Conservation (phyloP, 768 basidiomycete genomes). For the Lactarius quietus region DNA sequence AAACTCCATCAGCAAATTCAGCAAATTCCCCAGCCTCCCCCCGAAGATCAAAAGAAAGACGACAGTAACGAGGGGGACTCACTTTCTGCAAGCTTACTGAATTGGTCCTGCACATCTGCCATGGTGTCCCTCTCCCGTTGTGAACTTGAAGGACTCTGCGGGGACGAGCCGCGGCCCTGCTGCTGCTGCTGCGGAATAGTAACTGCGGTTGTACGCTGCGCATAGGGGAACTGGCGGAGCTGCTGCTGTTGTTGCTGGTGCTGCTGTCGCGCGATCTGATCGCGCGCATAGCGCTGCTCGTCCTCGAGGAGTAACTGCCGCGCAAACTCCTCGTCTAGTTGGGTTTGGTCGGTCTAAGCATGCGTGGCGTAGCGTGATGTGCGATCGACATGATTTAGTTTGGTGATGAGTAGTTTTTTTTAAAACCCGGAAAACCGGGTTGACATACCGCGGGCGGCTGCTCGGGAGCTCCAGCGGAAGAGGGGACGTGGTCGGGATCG, state of each 20-base stretch:
- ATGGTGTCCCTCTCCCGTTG: constrained; percentile 43
- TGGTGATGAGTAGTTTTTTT: background rate
- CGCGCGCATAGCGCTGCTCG: constrained; percentile 31
- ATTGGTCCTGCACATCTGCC: constrained; percentile 68
- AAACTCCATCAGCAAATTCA: background rate
- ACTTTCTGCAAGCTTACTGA: constrained; percentile 79
- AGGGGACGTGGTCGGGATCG: constrained; percentile 65
- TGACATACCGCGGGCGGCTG: constrained; percentile 9
- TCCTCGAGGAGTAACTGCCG: constrained; percentile 64
- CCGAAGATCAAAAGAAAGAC: background rate
- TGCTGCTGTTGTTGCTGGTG: constrained; percentile 20
- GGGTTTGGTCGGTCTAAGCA: constrained; percentile 49
- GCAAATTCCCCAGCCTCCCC: background rate
- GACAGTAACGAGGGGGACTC: constrained; percentile 30
- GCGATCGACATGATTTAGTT: background rate
- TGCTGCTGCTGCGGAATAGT: background rate
- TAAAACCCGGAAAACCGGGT: background rate
- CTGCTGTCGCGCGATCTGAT: constrained; percentile 20
- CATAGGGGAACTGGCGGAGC: constrained; percentile 20
- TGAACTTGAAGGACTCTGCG: background rate
- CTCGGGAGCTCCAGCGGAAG: constrained; percentile 29
- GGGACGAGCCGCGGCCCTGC: background rate
- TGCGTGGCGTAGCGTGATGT: too few relatives aligned
- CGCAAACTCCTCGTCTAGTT: constrained; percentile 78
- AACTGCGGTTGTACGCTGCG: background rate